Evolutionary conservation across 2,329 filamentous ascomycete species (phyloP).

Genomic region (Coniochaeta sp.): DNA sequence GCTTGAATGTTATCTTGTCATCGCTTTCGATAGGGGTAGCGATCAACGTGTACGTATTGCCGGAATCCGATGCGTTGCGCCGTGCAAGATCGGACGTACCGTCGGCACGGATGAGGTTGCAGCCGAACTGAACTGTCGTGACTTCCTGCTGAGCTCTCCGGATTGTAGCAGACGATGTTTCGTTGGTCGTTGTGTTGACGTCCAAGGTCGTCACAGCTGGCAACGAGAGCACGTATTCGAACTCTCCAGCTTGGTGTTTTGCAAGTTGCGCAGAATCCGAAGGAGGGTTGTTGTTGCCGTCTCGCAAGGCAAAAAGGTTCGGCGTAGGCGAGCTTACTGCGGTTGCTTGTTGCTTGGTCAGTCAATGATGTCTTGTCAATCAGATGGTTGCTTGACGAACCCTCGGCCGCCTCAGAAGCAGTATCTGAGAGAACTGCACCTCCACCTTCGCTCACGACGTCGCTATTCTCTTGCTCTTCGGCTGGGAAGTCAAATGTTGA

Average conservation of each 20-base stretch:
- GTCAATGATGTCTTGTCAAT: not conserved
- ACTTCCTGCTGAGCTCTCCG: conserved; percentile 1
- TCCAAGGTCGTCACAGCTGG: conserved; percentile 12
- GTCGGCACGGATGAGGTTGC: conserved; percentile 40
- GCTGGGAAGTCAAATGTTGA: not conserved
- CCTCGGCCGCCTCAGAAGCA: not conserved
- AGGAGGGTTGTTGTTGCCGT: not conserved
- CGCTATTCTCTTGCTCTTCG: not conserved
- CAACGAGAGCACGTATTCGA: conserved; percentile 40
- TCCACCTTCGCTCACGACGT: not conserved
- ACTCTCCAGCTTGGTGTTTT: conserved; percentile 40
- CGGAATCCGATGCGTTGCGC: conserved; percentile 13
- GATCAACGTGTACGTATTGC: conserved; percentile 38
- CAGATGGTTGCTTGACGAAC: not conserved
- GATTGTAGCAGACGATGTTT: not conserved
- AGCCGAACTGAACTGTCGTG: conserved; percentile 38
- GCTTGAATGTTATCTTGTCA: conserved; percentile 7
- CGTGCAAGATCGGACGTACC: conserved; percentile 14
- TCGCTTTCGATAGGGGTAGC: conserved; percentile 32
- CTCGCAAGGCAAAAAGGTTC: not conserved
- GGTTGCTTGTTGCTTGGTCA: not conserved
- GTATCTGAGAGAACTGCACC: not conserved
- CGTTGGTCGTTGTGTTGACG: not conserved
- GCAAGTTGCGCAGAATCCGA: conserved; percentile 20
- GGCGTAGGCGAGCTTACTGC: not conserved